These are phyloP conservation scores for Dothideomycetes sp. DNA, from an alignment of 2,329 filamentous ascomycete species.

Conservation along the genomic window DNA sequence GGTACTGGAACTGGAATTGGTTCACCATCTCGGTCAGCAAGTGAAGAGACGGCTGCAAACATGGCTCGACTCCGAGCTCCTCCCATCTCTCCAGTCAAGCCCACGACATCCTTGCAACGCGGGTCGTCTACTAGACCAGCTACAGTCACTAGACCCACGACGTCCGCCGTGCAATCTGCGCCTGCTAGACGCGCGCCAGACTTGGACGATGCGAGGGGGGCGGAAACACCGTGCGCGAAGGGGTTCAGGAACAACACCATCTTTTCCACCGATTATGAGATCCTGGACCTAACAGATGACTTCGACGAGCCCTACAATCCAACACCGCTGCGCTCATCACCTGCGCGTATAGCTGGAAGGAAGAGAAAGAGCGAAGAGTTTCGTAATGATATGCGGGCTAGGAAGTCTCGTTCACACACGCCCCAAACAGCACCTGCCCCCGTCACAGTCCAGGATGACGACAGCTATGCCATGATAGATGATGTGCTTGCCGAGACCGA, in stretches of 20 bases:
- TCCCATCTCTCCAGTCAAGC: conserved; percentile 30
- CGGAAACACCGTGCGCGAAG: too few species aligned
- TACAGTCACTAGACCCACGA: not conserved
- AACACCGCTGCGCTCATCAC: conserved; percentile 7
- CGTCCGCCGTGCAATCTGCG: too few species aligned
- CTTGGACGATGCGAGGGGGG: too few species aligned
- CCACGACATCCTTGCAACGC: too few species aligned
- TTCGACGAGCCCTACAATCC: conserved; percentile 13
- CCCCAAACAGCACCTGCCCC: not conserved
- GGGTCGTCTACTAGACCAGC: conserved; percentile 4
- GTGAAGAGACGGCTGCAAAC: conserved; percentile 10
- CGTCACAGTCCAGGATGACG: conserved; percentile 10
- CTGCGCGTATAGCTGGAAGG: conserved; percentile 14
- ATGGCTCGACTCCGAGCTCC: conserved; percentile 35
- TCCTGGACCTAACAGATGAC: conserved; percentile 23
- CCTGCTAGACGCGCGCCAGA: too few species aligned
- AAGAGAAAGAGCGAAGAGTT: conserved; percentile 38
- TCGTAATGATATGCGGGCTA: conserved; percentile 8
- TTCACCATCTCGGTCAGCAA: not conserved
- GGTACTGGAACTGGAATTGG: not conserved
- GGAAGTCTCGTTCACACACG: not conserved
- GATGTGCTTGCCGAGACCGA: conserved; percentile 18
- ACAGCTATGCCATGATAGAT: conserved; percentile 27
- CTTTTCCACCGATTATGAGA: conserved; percentile 16
- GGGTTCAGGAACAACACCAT: not conserved